Base-by-base conservation (phyloP, 1,139 yeast species). In the Diutina neorugosa region DNA sequence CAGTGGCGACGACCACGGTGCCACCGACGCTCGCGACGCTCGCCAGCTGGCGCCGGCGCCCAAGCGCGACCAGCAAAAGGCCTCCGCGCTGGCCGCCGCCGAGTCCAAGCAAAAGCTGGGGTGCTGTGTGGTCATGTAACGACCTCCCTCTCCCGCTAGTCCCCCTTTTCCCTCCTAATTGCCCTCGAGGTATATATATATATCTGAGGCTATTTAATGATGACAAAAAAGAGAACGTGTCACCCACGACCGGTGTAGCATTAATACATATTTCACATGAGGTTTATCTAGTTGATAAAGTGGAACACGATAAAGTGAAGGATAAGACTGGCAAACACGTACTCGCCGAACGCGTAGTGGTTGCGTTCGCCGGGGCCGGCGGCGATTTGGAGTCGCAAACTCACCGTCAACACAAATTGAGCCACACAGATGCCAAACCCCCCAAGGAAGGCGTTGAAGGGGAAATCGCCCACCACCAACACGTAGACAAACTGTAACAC, bases 341-440 rank as follows among this genome's bases (percentile, higher is more conserved):
- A 94, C 69, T 93, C 98, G 18, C 91, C 96, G 68, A 94, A 80
- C 4, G 96, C 88, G 25, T 54, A 55, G 44, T 53, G 59, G 27
- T 59, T 56, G 54, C 66, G 65, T 25, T 57, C 59, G 21, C 37
- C 46, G 7, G 31, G 34, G 19, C 41, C 16, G 21, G 55, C 27
- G 5, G 56, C 57, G 34, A 57, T 73, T 65, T 91, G 97, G 63
- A 91, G 76, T 62, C 98, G 77, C 63, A 93, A 76, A 57, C 85
- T 78, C 52, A 85, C 86, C 16, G 95, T 80, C 58, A 93, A 77
- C 42, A 93, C 98, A 65, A 94, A 93, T 68, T 94, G 98, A 16
- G 96, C 98, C 55, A 93, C 97, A 56, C 98, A 88, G 44, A 90
- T 75, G 55, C 86, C 80, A 65, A 93, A 93, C 0, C 98, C 98